Percentiles rank a stretch among this genome's conserved stretches.
Conservation (phyloP, 2,329 filamentous ascomycete species). For the Trichoderma harzianum region DNA sequence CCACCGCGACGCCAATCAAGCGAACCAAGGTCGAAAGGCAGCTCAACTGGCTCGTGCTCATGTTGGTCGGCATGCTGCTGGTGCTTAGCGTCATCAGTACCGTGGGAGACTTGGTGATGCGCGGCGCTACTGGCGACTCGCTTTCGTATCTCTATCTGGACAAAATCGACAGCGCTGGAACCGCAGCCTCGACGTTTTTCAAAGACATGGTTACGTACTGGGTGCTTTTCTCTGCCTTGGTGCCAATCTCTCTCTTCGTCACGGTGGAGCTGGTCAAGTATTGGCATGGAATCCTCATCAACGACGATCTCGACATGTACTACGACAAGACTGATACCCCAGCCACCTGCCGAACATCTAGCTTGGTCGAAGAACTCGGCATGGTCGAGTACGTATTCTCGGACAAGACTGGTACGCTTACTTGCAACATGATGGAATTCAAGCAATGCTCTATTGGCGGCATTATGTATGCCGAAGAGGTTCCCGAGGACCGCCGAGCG, state of each 20-base stretch:
- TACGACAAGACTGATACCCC: slow-evolving; percentile 94
- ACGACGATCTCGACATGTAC: slow-evolving; percentile 96
- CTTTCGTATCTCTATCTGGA: slow-evolving; percentile 72
- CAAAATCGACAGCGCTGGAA: slow-evolving; percentile 50
- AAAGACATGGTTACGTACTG: slow-evolving; percentile 97
- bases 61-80: slow-evolving; percentile 81
- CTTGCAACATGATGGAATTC: slow-evolving; percentile 99
- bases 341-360: slow-evolving; percentile 92
- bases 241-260: slow-evolving; percentile 96
- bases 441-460: slow-evolving; percentile 91
- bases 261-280: slow-evolving; percentile 98
- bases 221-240: slow-evolving; percentile 94
- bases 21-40: slow-evolving; percentile 92
- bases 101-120: slow-evolving; percentile 81
- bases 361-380: slow-evolving; percentile 91
- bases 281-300: slow-evolving; percentile 95
- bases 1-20: slow-evolving; percentile 95
- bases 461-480: slow-evolving; percentile 87
- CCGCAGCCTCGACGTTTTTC: slow-evolving; percentile 75
- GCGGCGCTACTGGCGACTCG: slow-evolving; percentile 58
- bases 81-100: slow-evolving; percentile 85
- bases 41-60: slow-evolving; percentile 89
- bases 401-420: slow-evolving; percentile 94
- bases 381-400: slow-evolving; percentile 99
- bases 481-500: slow-evolving; percentile 84